Percentiles rank a stretch among this genome's conserved stretches.
These are phyloP conservation scores for Cyclostephanos invisitatus DNA, from an alignment of 108 stramenopile species.

Conservation along the genomic window DNA sequence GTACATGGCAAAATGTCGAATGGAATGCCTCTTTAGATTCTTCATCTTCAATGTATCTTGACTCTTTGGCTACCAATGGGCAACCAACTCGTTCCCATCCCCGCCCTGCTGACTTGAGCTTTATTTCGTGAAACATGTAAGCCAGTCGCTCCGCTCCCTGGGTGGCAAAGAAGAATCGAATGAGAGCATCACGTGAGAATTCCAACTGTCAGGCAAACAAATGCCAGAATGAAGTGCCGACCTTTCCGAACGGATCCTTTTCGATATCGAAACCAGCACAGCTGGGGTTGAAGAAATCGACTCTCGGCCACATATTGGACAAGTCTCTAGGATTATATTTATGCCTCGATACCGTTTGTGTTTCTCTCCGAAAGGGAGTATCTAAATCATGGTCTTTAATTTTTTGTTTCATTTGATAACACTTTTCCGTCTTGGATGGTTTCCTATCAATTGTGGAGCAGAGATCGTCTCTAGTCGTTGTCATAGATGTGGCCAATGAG, in stretches of 20 bases:
- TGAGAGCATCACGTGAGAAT: background rate
- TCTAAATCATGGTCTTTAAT: constrained; percentile 17
- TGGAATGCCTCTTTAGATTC: constrained; percentile 44
- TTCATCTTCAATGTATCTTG: constrained; percentile 42
- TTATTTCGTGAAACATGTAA: constrained; percentile 40
- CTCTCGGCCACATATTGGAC: constrained; percentile 30
- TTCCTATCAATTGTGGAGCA: constrained; percentile 23
- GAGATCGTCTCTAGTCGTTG: constrained; percentile 43
- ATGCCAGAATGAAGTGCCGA: background rate
- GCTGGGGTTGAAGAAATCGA: constrained; percentile 26
- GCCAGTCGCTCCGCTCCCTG: constrained; percentile 50
- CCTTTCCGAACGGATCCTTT: constrained; percentile 44
- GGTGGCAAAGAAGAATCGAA: background rate
- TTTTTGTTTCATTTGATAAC: constrained; percentile 36
- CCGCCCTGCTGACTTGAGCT: constrained; percentile 10
- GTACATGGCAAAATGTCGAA: constrained; percentile 32
- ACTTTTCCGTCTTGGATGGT: constrained; percentile 25
- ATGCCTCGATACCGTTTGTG: constrained; percentile 30
- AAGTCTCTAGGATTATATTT: constrained; percentile 10
- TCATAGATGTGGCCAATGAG: constrained; percentile 48
- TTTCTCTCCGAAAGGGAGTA: constrained; percentile 24
- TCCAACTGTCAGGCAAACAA: background rate
- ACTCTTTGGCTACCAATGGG: constrained; percentile 42
- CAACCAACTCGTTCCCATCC: constrained; percentile 38
- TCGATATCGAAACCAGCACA: constrained; percentile 40